A percentile compares a stretch with the other conserved stretches of the same genome.
phyloP scores from a whole-genome alignment of 2,329 filamentous ascomycete genomes.

The Botrytis medusae region DNA sequence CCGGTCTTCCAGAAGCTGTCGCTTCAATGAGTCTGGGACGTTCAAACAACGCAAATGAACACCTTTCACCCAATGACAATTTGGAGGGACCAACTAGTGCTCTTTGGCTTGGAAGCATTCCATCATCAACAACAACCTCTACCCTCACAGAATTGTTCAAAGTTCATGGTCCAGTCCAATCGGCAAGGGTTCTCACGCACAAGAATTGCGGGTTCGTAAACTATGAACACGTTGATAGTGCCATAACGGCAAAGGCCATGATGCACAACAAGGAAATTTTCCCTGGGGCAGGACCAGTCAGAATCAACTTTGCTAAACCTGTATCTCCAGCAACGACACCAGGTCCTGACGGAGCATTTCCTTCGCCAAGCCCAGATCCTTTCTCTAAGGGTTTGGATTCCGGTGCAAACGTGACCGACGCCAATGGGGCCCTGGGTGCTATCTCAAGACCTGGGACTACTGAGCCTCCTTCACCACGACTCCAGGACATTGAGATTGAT shows the following conservation, averaged over 20 bases:
- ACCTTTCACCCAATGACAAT: slow-evolving; percentile 75
- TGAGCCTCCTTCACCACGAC: slow-evolving; percentile 66
- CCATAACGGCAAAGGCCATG: slow-evolving; percentile 80
- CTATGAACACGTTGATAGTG: slow-evolving; percentile 88
- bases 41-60: slow-evolving; percentile 64
- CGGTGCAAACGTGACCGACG: slow-evolving; percentile 41
- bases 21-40: slow-evolving; percentile 73
- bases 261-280: slow-evolving; percentile 98
- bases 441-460: slow-evolving; percentile 46
- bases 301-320: slow-evolving; percentile 97
- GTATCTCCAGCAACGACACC: slow-evolving; percentile 87
- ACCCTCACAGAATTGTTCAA: slow-evolving; percentile 95
- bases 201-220: slow-evolving; percentile 99
- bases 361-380: slow-evolving; percentile 88
- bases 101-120: slow-evolving; percentile 96
- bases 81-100: slow-evolving; percentile 89
- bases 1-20: slow-evolving; percentile 77
- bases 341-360: slow-evolving; percentile 81
- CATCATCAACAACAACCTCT: slow-evolving; percentile 92
- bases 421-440: slow-evolving; percentile 42
- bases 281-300: slow-evolving; percentile 88
- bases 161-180: slow-evolving; percentile 86
- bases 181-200: slow-evolving; percentile 89
- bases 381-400: slow-evolving; percentile 60
- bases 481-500: slow-evolving; percentile 77